Evolutionary conservation across 176 grass and related monocot genomes (phyloP), one percentile per base, ranked within the genome.

Genomic region (Thalia dealbata): DNA sequence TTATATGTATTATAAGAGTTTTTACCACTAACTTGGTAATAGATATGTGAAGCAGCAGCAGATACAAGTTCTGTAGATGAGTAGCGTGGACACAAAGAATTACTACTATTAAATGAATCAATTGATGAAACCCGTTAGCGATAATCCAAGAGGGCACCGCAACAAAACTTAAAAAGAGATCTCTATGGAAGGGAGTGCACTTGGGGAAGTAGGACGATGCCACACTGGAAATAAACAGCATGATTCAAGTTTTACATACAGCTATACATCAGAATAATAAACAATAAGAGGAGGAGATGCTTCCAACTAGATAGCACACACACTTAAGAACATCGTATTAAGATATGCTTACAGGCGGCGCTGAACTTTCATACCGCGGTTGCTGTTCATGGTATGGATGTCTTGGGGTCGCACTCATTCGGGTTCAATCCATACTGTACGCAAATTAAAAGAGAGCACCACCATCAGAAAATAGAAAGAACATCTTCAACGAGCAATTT

Each of bases 351-450:
- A n/a, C 52, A 38, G 32, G 32, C 15, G 52, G 0, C 54, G 16
- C 54, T n/a, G n/a, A n/a, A n/a, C 18, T 10, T 58, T n/a, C 54
- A 23, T 1, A 48, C 11, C 11, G 45, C 10, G 4, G 45, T 58
- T n/a, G 19, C 54, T 7, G 19, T 58, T 58, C 54, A 58, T 23
- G 54, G 54, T 7, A 19, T 15, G 35, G 25, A 32, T 16, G 63
- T 32, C 26, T 29, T 32, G 8, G 63, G 63, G 15, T 66, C 63
- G 63, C 14, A 16, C 13, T 30, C 63, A 16, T 15, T 25, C 29
- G 35, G 63, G 14, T 66, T 66, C 63, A 66, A 66, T 32, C 63
- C 63, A 35, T 66, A 66, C 63, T 66, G 63, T 32, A 2, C 14
- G 7, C 26, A 29, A 18, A 66, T 2, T 10, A 66, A 66, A 66